These are phyloP conservation scores for Cordyceps pruinosa DNA, from an alignment of 2,329 filamentous ascomycete genomes.

Conservation along the genomic window DNA sequence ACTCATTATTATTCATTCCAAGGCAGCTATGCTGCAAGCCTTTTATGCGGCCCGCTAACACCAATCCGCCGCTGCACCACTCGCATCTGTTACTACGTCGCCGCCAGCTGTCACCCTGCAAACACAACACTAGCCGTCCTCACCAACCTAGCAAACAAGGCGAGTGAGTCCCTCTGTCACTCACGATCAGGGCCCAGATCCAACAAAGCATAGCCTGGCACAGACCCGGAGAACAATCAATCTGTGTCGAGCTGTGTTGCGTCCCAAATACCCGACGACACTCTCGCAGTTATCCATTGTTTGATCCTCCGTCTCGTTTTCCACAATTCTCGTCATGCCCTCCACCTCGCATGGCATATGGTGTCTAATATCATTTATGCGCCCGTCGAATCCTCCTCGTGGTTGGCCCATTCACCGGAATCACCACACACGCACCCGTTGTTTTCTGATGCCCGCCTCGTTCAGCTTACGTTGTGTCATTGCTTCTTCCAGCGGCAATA, in stretches of 20 bases:
- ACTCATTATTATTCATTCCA: too few species aligned
- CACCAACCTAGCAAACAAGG: background rate
- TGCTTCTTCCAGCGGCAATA: too few species aligned
- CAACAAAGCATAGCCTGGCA: background rate
- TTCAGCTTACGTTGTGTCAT: too few species aligned
- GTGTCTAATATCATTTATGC: background rate
- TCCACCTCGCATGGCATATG: background rate
- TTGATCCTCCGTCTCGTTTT: constrained; percentile 1
- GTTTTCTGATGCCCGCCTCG: too few species aligned
- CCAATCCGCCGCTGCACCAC: background rate
- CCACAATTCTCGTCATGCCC: background rate
- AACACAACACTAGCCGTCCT: background rate
- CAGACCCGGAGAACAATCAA: background rate
- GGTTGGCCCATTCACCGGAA: too few species aligned
- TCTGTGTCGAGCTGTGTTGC: background rate
- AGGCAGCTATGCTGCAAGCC: too few species aligned
- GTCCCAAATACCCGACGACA: background rate
- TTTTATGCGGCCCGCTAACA: background rate
- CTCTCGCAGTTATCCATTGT: background rate
- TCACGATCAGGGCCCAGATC: background rate
- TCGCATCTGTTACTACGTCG: background rate
- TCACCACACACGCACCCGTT: too few species aligned
- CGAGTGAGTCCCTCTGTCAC: too few species aligned
- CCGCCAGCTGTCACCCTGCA: background rate
- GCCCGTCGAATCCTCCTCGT: background rate